Evolutionary conservation across 345 rosid genomes (phyloP), one percentile per base, ranked within the genome.

Genomic region (Draba incana): DNA sequence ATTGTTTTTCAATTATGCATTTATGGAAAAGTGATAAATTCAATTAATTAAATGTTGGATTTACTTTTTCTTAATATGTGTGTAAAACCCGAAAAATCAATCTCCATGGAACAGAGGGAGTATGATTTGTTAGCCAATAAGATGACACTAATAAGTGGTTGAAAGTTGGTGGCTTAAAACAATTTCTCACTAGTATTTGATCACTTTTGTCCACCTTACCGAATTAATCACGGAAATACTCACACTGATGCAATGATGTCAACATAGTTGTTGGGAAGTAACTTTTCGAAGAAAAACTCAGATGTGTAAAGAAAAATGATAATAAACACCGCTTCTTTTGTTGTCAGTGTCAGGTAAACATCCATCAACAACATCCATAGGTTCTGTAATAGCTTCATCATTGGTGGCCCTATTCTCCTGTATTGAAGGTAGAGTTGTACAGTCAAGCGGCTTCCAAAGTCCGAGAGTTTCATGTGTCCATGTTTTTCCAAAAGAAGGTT

Each of bases 391-490:
- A 69, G 76, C 79, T 73, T 79, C 93, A 79, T 85, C 91, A 71
- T 81, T 93, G 69, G 82, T 75, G 72, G 86, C 63, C 74, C 72
- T 88, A 68, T 90, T 83, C 84, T 88, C 93, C 82, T 81, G 88
- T 74, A 90, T 88, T 67, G 87, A 91, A 49, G 88, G 84, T 77
- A 92, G 80, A 48, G 82, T 78, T 75, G 83, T 62, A 82, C 96
- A 92, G 69, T 92, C 98, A 79, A 92, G 87, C 70, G 98, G 98
- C 80, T 90, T 92, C 98, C 98, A 79, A 92, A 92, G 79, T 92
- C 98, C 6, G 98, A 90, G 39, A 92, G 86, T 87, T 92, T 92
- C 98, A 92, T 92, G 75, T 92, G 96, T 60, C 98, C 98, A 78
- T 86, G 81, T 83, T 84, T 86, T 81, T 90, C 98, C 51, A 92